phyloP scores from a whole-genome alignment of 1,284 basidiomycete genomes.

The Ceratobasidium sp. region DNA sequence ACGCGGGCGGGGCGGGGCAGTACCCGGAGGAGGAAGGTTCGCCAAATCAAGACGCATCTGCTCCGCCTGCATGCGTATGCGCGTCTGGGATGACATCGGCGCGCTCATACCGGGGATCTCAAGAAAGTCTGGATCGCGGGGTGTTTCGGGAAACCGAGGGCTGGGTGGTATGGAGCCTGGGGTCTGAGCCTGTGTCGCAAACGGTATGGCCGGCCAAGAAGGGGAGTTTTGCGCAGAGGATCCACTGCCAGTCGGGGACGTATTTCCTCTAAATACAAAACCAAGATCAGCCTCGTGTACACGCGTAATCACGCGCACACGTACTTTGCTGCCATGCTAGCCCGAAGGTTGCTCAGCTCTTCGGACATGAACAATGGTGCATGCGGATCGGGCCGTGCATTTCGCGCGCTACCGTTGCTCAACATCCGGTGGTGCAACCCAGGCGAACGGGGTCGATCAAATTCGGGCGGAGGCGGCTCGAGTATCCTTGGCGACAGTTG shows the following conservation, averaged over 20 bases:
- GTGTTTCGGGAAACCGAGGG: not conserved
- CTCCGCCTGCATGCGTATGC: constrained; percentile 33
- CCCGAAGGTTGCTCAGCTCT: constrained; percentile 31
- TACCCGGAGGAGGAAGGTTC: constrained; percentile 19
- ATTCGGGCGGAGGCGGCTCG: constrained; percentile 28
- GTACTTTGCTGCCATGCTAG: constrained; percentile 30
- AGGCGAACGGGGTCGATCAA: constrained; percentile 26
- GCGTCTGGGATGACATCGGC: constrained; percentile 8
- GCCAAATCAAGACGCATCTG: constrained; percentile 33
- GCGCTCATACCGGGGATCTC: not conserved
- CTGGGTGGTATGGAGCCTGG: not conserved
- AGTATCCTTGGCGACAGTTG: constrained; percentile 40
- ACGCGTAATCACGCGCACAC: not conserved
- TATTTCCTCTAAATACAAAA: not conserved
- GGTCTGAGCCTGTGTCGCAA: not conserved
- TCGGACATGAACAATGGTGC: constrained; percentile 38
- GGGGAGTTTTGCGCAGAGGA: constrained; percentile 3
- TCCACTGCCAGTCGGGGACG: constrained; percentile 9
- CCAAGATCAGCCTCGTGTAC: no score
- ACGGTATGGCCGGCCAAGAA: constrained; percentile 25
- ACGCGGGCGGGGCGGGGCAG: constrained; percentile 26
- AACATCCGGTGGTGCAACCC: constrained; percentile 30
- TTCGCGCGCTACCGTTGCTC: not conserved
- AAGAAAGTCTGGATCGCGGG: not conserved
- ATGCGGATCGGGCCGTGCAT: constrained; percentile 17